phyloP scores from a whole-genome alignment of 768 basidiomycete species.

The Pleurotus giganteus region DNA sequence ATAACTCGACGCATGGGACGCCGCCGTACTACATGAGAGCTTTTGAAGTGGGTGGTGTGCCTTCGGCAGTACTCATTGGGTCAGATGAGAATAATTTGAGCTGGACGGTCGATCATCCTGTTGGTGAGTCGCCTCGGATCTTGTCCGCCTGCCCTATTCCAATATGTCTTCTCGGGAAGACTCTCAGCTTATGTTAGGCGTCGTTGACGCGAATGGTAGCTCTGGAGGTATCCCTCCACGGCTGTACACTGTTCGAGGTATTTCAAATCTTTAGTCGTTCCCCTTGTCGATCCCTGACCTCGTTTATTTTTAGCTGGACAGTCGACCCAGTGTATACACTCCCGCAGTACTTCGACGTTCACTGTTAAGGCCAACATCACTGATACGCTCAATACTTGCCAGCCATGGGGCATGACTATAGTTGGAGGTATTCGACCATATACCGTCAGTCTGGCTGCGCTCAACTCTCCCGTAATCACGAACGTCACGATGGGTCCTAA shows the following conservation, averaged over 20 bases:
- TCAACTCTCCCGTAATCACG: conserved; percentile 36
- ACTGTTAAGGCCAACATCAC: conserved; percentile 36
- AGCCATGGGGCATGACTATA: conserved; percentile 45
- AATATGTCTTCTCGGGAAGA: conserved; percentile 25
- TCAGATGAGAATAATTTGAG: conserved; percentile 29
- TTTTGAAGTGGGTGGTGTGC: conserved; percentile 33
- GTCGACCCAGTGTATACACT: conserved; percentile 15
- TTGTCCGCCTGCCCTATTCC: not conserved
- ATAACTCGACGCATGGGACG: conserved; percentile 14
- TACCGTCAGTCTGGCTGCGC: conserved; percentile 35
- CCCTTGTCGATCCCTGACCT: not conserved
- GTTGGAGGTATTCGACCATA: conserved; percentile 45
- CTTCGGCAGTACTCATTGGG: conserved; percentile 34
- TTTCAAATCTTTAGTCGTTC: conserved; percentile 12
- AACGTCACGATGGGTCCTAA: conserved; percentile 36
- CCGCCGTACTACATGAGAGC: conserved; percentile 45
- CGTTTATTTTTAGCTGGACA: conserved; percentile 13
- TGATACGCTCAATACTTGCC: conserved; percentile 34
- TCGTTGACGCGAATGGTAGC: conserved; percentile 42
- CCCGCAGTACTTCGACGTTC: conserved; percentile 12
- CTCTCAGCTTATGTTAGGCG: conserved; percentile 37
- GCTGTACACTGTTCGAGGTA: conserved; percentile 36
- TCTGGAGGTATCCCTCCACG: conserved; percentile 37
- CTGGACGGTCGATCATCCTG: conserved; percentile 42
- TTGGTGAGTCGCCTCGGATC: conserved; percentile 28